phyloP scores from a whole-genome alignment of 768 basidiomycete species.

The Boletus rufocinnamomeus region DNA sequence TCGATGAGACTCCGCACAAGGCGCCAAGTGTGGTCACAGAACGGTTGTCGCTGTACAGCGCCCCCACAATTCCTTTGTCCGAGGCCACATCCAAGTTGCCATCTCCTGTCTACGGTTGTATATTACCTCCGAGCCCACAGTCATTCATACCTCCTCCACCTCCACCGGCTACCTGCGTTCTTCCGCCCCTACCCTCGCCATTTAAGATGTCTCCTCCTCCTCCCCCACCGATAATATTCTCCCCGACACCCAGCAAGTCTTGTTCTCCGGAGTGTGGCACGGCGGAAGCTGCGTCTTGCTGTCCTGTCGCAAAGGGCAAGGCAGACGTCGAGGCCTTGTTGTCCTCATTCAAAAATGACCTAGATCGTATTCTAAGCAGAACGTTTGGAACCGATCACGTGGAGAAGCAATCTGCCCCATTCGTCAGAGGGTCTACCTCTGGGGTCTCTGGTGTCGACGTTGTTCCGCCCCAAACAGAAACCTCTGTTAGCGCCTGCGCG shows the following conservation, averaged over 20 bases:
- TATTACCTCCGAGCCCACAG: neutral
- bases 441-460: neutral
- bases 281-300: slow-evolving; percentile 34
- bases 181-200: slow-evolving; percentile 22
- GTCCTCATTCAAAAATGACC: slow-evolving; percentile 51
- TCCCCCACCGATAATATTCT: slow-evolving; percentile 2
- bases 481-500: neutral
- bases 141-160: slow-evolving; percentile 8
- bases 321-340: slow-evolving; percentile 50
- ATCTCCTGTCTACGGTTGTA: slow-evolving; percentile 1
- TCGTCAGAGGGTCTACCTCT: neutral
- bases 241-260: neutral
- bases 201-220: neutral
- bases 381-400: slow-evolving; percentile 33
- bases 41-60: slow-evolving; percentile 10
- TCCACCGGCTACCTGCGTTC: slow-evolving; percentile 5
- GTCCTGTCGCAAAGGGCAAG: slow-evolving; percentile 48
- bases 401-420: neutral
- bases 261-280: neutral
- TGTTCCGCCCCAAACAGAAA: neutral
- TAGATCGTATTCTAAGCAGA: slow-evolving; percentile 47
- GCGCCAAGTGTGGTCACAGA: slow-evolving; percentile 20
- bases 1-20: slow-evolving; percentile 50
- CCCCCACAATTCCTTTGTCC: neutral
- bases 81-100: slow-evolving; percentile 1